These are phyloP conservation scores for Tetracladium setigerum DNA, from an alignment of 495 filamentous ascomycete genomes.

Conservation along the genomic window DNA sequence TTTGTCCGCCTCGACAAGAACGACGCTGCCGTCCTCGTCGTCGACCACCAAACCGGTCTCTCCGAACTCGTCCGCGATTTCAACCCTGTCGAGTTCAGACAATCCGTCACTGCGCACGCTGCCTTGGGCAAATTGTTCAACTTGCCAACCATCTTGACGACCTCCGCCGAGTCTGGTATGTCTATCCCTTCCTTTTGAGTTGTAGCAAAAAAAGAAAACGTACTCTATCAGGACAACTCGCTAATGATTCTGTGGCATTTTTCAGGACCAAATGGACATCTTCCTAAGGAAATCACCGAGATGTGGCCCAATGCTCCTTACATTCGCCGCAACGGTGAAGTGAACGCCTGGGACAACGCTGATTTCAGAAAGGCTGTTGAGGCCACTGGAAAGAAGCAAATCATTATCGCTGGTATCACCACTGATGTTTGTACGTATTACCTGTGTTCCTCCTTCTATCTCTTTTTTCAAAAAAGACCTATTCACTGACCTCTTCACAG, in stretches of 20 bases:
- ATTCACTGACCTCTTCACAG: constrained; percentile 15
- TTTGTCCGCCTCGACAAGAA: constrained; percentile 46
- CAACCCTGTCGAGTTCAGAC: constrained; percentile 50
- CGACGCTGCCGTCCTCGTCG: constrained; percentile 53
- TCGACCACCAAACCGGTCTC: constrained; percentile 69
- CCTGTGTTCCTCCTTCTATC: neutral
- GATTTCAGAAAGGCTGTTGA: constrained; percentile 61
- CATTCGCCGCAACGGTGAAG: constrained; percentile 64
- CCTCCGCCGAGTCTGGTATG: constrained; percentile 49
- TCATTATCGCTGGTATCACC: constrained; percentile 67
- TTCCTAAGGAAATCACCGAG: constrained; percentile 62
- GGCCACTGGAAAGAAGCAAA: constrained; percentile 58
- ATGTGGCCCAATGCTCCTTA: constrained; percentile 62
- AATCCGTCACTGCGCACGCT: constrained; percentile 64
- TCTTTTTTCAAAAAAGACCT: neutral
- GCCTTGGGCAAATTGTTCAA: constrained; percentile 58
- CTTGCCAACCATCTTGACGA: constrained; percentile 63
- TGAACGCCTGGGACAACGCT: constrained; percentile 73
- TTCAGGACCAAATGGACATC: constrained; percentile 57
- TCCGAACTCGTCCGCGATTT: constrained; percentile 58
- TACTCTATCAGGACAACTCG: neutral
- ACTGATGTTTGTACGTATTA: constrained; percentile 61
- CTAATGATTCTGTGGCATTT: no score
- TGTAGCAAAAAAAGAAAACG: no score
- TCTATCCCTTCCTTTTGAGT: neutral